These are phyloP conservation scores for Zoysia japonica DNA, from an alignment of 176 grass and related monocot genomes.

Conservation along the genomic window DNA sequence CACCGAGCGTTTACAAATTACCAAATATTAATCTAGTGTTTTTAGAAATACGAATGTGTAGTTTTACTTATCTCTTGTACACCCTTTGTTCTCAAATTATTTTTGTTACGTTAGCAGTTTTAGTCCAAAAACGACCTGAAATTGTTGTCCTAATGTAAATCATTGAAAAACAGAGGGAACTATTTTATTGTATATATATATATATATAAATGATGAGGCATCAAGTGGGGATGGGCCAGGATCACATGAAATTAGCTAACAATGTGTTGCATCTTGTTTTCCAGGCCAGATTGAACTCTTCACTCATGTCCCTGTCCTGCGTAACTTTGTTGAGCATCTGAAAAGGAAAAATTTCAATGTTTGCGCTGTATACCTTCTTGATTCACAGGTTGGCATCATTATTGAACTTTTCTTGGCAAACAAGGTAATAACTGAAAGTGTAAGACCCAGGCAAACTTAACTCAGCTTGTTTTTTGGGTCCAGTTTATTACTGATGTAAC, in stretches of 20 bases:
- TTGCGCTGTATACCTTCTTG: conserved; percentile 86
- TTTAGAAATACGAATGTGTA: conserved; percentile 13
- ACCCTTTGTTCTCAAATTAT: too few relatives aligned
- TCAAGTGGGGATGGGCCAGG: background rate
- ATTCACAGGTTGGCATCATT: conserved; percentile 79
- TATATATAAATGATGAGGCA: conserved; percentile 6
- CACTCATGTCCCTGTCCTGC: conserved; percentile 87
- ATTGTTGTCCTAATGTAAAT: too few relatives aligned
- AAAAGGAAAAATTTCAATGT: conserved; percentile 89
- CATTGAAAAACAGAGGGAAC: too few relatives aligned
- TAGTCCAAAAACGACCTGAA: too few relatives aligned
- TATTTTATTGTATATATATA: background rate
- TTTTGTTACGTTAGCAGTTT: too few relatives aligned
- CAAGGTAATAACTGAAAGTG: background rate
- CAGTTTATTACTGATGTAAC: conserved; percentile 90
- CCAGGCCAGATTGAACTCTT: conserved; percentile 99
- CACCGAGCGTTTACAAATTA: background rate
- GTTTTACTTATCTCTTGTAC: background rate
- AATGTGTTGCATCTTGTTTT: conserved; percentile 36
- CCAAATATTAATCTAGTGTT: background rate
- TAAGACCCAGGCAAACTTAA: background rate
- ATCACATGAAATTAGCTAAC: conserved; percentile 21
- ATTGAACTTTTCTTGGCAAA: conserved; percentile 10
- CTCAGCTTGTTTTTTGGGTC: conserved; percentile 39
- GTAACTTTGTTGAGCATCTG: conserved; percentile 85